A percentile compares a stretch with the other conserved stretches of the same genome.
These are phyloP conservation scores for Epichloe festucae DNA, from an alignment of 2,329 filamentous ascomycete genomes.

Conservation along the genomic window DNA sequence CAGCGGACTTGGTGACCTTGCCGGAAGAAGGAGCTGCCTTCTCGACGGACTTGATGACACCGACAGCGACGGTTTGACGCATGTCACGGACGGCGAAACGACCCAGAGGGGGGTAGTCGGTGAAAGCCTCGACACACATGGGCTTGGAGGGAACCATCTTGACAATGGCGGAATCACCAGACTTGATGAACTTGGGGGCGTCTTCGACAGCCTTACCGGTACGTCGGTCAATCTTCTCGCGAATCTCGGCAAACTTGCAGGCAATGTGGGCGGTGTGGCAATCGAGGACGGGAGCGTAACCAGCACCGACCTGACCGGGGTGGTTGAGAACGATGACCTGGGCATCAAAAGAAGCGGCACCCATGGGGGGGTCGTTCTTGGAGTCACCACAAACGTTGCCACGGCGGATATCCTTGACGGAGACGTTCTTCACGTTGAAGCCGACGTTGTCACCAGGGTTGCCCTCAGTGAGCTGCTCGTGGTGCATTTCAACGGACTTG, in stretches of 20 bases:
- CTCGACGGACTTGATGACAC: conserved; percentile 84
- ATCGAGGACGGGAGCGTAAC: conserved; percentile 97
- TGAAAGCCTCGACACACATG: conserved; percentile 99
- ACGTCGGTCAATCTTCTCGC: conserved; percentile 99
- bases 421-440: conserved; percentile 99
- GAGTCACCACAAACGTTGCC: conserved; percentile 99
- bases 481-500: conserved; percentile 99
- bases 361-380: conserved; percentile 99
- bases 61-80: conserved; percentile 79
- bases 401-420: conserved; percentile 99
- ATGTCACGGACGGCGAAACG: conserved; percentile 99
- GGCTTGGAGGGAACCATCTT: conserved; percentile 99
- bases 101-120: conserved; percentile 98
- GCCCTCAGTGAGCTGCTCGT: conserved; percentile 96
- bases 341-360: conserved; percentile 89
- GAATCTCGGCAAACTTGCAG: conserved; percentile 99
- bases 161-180: conserved; percentile 98
- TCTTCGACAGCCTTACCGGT: conserved; percentile 94
- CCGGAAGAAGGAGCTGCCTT: conserved; percentile 44
- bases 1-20: conserved; percentile 62
- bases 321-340: conserved; percentile 99
- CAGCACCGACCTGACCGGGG: conserved; percentile 97
- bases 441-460: conserved; percentile 99
- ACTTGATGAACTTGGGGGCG: conserved; percentile 99
- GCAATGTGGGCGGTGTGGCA: conserved; percentile 99